These are phyloP conservation scores for Ogataea hybrid DNA, from an alignment of 1,139 yeast genomes.

Conservation along the genomic window DNA sequence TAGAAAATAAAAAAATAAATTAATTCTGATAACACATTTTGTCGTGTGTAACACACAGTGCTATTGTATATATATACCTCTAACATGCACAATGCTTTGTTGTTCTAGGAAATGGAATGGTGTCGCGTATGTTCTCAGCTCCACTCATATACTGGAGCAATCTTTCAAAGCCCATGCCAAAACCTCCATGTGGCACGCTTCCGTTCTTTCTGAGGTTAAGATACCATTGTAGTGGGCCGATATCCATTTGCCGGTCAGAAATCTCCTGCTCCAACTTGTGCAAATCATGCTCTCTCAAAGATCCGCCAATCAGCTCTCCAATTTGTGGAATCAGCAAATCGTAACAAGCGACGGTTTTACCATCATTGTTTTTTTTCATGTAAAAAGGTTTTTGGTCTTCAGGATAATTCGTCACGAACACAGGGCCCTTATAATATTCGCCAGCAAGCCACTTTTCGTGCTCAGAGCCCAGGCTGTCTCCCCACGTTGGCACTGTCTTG, in stretches of 20 bases:
- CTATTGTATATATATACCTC: slow-evolving; percentile 2
- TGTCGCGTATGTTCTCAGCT: slow-evolving; percentile 78
- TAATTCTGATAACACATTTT: neutral
- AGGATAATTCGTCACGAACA: slow-evolving; percentile 91
- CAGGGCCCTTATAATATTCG: slow-evolving; percentile 64
- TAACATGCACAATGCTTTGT: slow-evolving; percentile 46
- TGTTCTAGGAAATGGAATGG: slow-evolving; percentile 78
- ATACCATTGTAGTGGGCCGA: slow-evolving; percentile 75
- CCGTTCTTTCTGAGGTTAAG: slow-evolving; percentile 72
- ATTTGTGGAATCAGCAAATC: slow-evolving; percentile 86
- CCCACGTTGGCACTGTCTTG: slow-evolving; percentile 52
- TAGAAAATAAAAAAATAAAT: slow-evolving; percentile 8
- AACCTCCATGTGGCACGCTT: slow-evolving; percentile 92
- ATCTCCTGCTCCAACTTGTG: slow-evolving; percentile 49
- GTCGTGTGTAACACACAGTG: slow-evolving; percentile 2
- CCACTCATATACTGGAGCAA: slow-evolving; percentile 69
- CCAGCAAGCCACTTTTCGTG: slow-evolving; percentile 93
- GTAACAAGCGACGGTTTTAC: slow-evolving; percentile 77
- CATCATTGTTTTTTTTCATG: slow-evolving; percentile 56
- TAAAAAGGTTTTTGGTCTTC: slow-evolving; percentile 79
- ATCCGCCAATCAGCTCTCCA: slow-evolving; percentile 98
- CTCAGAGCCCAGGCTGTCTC: slow-evolving; percentile 73
- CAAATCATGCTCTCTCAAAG: slow-evolving; percentile 76
- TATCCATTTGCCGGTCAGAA: slow-evolving; percentile 49
- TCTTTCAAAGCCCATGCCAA: slow-evolving; percentile 93